Evolutionary conservation across 257 asterid species (phyloP).

Genomic region (Schizonepeta tenuifolia): DNA sequence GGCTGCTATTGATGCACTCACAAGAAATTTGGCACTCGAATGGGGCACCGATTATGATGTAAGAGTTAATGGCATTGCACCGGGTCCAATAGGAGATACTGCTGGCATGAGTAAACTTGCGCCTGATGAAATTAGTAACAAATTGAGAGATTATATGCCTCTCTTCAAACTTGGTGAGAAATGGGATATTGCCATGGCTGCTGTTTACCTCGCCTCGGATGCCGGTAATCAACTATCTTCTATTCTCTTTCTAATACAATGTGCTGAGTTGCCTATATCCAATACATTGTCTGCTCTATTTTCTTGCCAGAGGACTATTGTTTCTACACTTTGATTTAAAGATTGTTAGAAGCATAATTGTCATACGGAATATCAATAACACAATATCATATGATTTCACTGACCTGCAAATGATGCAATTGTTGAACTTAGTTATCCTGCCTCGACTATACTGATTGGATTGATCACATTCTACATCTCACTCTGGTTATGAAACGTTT

Average conservation of each 20-base stretch:
- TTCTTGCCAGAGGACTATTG: background rate
- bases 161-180: slow-evolving; percentile 78
- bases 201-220: slow-evolving; percentile 79
- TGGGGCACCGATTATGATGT: slow-evolving; percentile 92
- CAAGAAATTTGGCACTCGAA: slow-evolving; percentile 84
- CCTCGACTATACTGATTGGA: background rate
- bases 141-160: slow-evolving; percentile 49
- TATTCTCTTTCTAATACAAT: background rate
- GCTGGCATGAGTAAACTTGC: slow-evolving; percentile 73
- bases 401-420: background rate
- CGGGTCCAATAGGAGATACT: slow-evolving; percentile 87
- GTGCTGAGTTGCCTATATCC: background rate
- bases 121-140: slow-evolving; percentile 64
- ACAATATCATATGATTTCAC: background rate
- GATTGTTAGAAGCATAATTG: background rate
- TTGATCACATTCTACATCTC: background rate
- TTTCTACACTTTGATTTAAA: background rate
- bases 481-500: background rate
- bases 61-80: slow-evolving; percentile 86
- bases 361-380: background rate
- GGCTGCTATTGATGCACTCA: slow-evolving; percentile 88
- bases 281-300: background rate
- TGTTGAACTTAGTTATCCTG: background rate
- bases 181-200: slow-evolving; percentile 96
- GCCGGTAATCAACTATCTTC: slow-evolving; percentile 53